Evolutionary conservation across 2,329 filamentous ascomycete species (phyloP).

Genomic region (Microsporum audouinii): DNA sequence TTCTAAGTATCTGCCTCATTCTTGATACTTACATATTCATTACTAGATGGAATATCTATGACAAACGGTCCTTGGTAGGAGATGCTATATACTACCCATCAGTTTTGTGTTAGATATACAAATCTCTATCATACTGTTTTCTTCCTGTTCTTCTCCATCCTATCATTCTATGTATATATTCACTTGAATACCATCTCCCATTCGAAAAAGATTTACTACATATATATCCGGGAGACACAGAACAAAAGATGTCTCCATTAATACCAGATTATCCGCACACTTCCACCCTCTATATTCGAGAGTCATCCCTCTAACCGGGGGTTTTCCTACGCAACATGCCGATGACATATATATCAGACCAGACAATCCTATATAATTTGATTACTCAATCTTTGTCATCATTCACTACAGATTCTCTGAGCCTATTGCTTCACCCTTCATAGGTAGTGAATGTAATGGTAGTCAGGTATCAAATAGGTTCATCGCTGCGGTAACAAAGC

Average conservation of each 20-base stretch:
- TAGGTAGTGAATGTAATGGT: background rate
- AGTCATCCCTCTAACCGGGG: too few species aligned
- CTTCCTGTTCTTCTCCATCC: too few species aligned
- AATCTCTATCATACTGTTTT: too few species aligned
- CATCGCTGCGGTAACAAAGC: background rate
- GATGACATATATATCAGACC: background rate
- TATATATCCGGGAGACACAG: too few species aligned
- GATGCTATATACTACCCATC: too few species aligned
- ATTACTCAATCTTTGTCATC: background rate
- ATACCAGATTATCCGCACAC: too few species aligned
- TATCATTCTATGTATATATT: background rate
- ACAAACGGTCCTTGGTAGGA: too few species aligned
- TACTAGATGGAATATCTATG: background rate
- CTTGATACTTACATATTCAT: background rate
- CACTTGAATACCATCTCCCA: background rate
- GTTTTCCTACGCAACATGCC: too few species aligned
- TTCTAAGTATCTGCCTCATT: background rate
- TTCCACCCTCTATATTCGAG: too few species aligned
- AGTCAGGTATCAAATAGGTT: too few species aligned
- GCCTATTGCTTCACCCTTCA: background rate
- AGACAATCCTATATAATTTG: background rate
- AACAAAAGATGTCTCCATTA: too few species aligned
- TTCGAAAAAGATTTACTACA: background rate
- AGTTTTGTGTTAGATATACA: too few species aligned
- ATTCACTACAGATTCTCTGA: background rate